These are phyloP conservation scores for Pseudofabraea citricarpa DNA, from an alignment of 2,329 filamentous ascomycete genomes.

Conservation along the genomic window DNA sequence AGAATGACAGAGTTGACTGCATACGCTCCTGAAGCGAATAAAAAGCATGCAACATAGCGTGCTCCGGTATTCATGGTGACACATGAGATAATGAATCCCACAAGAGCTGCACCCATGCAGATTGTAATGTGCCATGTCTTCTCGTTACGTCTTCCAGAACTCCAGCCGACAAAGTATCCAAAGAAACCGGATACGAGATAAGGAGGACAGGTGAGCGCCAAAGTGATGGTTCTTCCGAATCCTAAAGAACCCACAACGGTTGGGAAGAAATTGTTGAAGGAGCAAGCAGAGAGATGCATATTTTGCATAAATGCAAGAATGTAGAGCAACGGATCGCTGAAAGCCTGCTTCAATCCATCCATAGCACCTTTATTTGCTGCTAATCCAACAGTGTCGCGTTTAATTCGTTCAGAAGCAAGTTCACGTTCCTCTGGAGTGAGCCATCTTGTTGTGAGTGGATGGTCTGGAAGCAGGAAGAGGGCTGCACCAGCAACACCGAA, in stretches of 20 bases:
- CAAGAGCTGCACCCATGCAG: conserved; percentile 22
- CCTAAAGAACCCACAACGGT: conserved; percentile 40
- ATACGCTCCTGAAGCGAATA: conserved; percentile 28
- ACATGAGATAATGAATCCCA: conserved; percentile 26
- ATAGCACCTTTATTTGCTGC: conserved; percentile 35
- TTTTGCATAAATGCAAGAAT: conserved; percentile 41
- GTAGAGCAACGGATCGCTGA: conserved; percentile 29
- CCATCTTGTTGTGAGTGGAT: conserved; percentile 33
- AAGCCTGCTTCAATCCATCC: conserved; percentile 33
- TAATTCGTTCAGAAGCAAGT: conserved; percentile 38
- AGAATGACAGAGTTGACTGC: conserved; percentile 26
- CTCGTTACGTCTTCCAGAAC: conserved; percentile 24
- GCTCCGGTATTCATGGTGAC: conserved; percentile 23
- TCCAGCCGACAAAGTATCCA: conserved; percentile 14
- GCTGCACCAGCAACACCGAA: conserved; percentile 28
- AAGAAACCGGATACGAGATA: conserved; percentile 19
- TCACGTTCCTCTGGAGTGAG: conserved; percentile 32
- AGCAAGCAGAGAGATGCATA: conserved; percentile 37
- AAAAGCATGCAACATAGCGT: conserved; percentile 28
- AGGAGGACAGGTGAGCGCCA: conserved; percentile 35
- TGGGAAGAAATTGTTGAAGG: conserved; percentile 39
- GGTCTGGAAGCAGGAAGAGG: conserved; percentile 31
- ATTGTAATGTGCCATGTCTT: conserved; percentile 27
- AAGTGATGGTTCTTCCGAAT: conserved; percentile 37
- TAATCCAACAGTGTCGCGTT: conserved; percentile 38